Conservation (phyloP, 495 filamentous ascomycete species). For the Aspergillus asperescens region DNA sequence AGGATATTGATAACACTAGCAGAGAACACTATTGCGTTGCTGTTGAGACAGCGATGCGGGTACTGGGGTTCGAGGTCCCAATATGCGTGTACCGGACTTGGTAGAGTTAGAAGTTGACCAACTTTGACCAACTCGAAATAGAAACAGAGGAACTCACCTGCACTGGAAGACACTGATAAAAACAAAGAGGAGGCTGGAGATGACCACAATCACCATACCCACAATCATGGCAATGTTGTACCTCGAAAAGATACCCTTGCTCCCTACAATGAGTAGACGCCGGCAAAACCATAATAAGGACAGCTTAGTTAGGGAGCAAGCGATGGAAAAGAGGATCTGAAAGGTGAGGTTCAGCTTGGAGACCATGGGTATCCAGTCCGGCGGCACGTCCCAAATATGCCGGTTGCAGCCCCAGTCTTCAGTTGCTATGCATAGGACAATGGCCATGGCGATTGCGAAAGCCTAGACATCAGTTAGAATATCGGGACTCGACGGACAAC, state of each 20-base stretch:
- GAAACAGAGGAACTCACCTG: conserved; percentile 35
- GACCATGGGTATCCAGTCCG: conserved; percentile 25
- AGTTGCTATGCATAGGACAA: conserved; percentile 37
- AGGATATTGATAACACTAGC: conserved; percentile 55
- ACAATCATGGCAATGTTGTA: conserved; percentile 41
- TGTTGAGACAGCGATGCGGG: conserved; percentile 46
- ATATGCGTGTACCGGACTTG: conserved; percentile 49
- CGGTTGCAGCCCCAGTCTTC: conserved; percentile 50
- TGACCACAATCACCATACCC: conserved; percentile 40
- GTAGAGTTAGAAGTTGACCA: not conserved
- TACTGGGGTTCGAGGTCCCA: conserved; percentile 42
- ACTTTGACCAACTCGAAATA: too few species aligned
- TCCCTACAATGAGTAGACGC: conserved; percentile 40
- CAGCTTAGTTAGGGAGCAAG: conserved; percentile 51
- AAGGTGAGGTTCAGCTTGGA: conserved; percentile 47
- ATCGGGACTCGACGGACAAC: not conserved
- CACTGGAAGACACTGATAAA: conserved; percentile 53
- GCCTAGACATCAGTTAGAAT: conserved; percentile 7
- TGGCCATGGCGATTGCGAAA: conserved; percentile 39
- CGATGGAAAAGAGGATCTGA: conserved; percentile 49
- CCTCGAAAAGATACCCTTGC: conserved; percentile 30
- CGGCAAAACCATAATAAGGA: conserved; percentile 56
- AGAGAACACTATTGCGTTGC: conserved; percentile 44
- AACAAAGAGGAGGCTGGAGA: conserved; percentile 45
- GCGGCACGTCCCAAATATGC: conserved; percentile 51